Percentiles rank a stretch among this genome's conserved stretches.
phyloP scores from a whole-genome alignment of 768 basidiomycete genomes.

The Macrocybe gigantea region DNA sequence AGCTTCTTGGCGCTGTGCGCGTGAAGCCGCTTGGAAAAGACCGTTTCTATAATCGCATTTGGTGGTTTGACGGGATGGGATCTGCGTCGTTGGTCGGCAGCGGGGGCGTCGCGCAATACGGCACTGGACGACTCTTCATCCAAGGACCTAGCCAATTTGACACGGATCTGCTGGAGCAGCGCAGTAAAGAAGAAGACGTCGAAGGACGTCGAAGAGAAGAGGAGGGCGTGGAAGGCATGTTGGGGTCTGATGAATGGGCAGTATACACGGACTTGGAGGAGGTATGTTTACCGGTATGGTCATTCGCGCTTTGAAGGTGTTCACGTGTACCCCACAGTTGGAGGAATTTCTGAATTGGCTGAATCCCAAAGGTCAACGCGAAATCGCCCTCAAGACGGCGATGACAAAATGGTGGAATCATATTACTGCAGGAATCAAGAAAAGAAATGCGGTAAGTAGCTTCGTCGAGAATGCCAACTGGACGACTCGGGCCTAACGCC shows the following conservation, averaged over 20 bases:
- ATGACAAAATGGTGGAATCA: conserved; percentile 84
- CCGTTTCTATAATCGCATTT: conserved; percentile 90
- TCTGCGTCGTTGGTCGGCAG: conserved; percentile 72
- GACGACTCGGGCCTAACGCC: background rate
- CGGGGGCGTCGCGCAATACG: conserved; percentile 77
- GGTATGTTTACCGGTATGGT: conserved; percentile 39
- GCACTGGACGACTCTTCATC: conserved; percentile 85
- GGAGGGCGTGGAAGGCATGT: conserved; percentile 71
- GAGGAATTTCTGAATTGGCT: conserved; percentile 85
- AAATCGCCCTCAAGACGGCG: conserved; percentile 70
- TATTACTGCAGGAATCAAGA: conserved; percentile 72
- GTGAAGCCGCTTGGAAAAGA: conserved; percentile 88
- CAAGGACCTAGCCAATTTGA: conserved; percentile 90
- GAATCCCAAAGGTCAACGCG: conserved; percentile 87
- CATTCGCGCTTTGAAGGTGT: background rate
- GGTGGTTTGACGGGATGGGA: conserved; percentile 99
- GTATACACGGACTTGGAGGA: conserved; percentile 83
- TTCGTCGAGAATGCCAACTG: background rate
- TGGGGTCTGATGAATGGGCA: conserved; percentile 84
- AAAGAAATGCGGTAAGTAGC: conserved; percentile 60
- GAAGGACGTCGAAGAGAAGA: conserved; percentile 62
- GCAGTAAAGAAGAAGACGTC: conserved; percentile 52
- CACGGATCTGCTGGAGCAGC: conserved; percentile 55
- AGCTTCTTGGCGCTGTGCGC: conserved; percentile 77
- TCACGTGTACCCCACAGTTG: conserved; percentile 42